Percentiles rank a stretch among this genome's conserved stretches.
Conservation (phyloP, 139 green algal species). For the Chlorella vulgaris region DNA sequence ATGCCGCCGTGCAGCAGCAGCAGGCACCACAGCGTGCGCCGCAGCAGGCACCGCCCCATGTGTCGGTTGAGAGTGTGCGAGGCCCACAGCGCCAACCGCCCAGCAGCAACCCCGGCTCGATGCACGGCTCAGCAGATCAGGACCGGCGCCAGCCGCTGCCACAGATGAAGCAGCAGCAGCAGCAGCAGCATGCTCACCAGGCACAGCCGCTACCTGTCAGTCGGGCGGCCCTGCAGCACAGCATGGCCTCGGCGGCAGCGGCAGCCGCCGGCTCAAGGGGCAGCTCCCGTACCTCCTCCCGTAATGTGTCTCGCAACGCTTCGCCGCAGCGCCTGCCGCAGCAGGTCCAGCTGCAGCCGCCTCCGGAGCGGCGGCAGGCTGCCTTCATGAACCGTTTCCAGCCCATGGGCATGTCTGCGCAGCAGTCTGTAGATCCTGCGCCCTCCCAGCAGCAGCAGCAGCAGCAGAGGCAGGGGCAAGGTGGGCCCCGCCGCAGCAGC, state of each 20-base stretch:
- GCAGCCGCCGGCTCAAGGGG: too few species aligned
- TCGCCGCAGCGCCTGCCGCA: not conserved
- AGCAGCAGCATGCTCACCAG: not conserved
- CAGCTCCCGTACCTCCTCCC: not conserved
- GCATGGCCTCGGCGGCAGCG: not conserved
- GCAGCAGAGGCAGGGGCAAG: not conserved
- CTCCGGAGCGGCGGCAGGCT: not conserved
- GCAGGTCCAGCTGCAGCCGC: not conserved
- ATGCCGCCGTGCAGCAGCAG: too few species aligned
- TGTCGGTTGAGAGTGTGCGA: slow-evolving; percentile 2
- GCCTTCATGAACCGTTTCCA: slow-evolving; percentile 25
- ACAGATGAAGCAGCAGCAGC: not conserved
- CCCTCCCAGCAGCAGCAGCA: not conserved
- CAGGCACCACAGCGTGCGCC: not conserved
- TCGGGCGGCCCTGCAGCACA: not conserved
- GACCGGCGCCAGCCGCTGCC: too few species aligned
- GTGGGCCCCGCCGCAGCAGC: slow-evolving; percentile 5
- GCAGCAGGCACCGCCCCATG: not conserved
- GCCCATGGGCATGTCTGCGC: slow-evolving; percentile 17
- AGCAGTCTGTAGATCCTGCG: not conserved
- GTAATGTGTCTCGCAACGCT: not conserved
- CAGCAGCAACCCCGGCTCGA: slow-evolving; percentile 21
- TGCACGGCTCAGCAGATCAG: not conserved
- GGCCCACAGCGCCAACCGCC: slow-evolving; percentile 3
- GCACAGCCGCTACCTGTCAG: not conserved